Conservation (phyloP, 2,329 filamentous ascomycete genomes). For the Coniochaeta sp. region DNA sequence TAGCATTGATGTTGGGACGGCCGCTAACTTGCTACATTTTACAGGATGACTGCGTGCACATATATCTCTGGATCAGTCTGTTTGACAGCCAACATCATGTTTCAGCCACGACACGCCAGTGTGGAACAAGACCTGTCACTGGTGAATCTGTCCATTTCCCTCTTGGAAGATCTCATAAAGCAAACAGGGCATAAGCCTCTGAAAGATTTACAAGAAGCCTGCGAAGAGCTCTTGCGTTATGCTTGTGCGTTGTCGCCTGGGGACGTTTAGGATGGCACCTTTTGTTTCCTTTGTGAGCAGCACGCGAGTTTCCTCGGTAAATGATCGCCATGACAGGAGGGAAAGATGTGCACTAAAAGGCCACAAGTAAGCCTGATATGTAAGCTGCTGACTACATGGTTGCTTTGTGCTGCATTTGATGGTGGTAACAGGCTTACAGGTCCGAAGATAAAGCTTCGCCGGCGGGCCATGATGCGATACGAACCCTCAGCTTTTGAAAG, state of each 20-base stretch:
- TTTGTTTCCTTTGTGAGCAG: background rate
- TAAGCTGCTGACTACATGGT: background rate
- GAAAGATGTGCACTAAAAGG: background rate
- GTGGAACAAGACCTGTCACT: conserved; percentile 11
- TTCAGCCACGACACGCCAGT: conserved; percentile 10
- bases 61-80: conserved; percentile 15
- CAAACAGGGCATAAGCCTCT: conserved; percentile 4
- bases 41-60: conserved; percentile 15
- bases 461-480: background rate
- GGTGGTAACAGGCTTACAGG: background rate
- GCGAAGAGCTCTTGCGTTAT: conserved; percentile 4
- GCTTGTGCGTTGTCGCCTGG: background rate
- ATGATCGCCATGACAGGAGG: background rate
- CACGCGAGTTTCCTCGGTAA: background rate
- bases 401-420: background rate
- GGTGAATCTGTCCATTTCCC: conserved; percentile 8
- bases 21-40: conserved; percentile 5
- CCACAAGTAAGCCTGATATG: background rate
- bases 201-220: conserved; percentile 2
- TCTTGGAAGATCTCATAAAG: conserved; percentile 3
- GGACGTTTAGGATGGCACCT: background rate
- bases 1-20: conserved; percentile 4
- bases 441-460: background rate
- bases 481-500: background rate
- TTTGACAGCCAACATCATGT: conserved; percentile 16